phyloP scores from a whole-genome alignment of 305 asterid genomes.

The Rubia occidens region DNA sequence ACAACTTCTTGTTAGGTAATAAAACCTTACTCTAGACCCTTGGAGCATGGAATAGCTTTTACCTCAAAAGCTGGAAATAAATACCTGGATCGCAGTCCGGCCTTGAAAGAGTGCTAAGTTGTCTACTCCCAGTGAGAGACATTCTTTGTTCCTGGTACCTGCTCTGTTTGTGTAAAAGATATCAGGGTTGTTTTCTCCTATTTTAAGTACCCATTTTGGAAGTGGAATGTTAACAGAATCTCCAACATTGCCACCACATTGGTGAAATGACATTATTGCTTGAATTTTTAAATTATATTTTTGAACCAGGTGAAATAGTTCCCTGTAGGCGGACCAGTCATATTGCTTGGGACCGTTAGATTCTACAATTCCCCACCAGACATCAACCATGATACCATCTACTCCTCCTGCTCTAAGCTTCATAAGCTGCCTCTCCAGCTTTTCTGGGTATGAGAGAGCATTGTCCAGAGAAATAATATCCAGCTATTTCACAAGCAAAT shows the following conservation, averaged over 20 bases:
- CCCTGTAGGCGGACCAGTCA: conserved; percentile 60
- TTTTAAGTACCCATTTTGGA: conserved; percentile 53
- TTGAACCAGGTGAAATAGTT: conserved; percentile 39
- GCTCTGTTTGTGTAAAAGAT: conserved; percentile 54
- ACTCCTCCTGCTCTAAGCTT: conserved; percentile 44
- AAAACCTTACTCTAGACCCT: neutral
- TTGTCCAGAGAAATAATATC: conserved; percentile 51
- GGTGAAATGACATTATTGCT: conserved; percentile 89
- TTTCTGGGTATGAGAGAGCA: conserved; percentile 32
- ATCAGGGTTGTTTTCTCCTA: conserved; percentile 40
- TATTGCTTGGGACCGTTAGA: conserved; percentile 46
- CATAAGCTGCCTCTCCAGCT: conserved; percentile 46
- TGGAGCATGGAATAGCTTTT: neutral
- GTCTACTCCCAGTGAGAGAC: conserved; percentile 65
- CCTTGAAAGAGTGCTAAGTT: conserved; percentile 54
- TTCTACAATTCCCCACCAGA: conserved; percentile 86
- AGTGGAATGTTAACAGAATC: conserved; percentile 53
- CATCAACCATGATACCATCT: conserved; percentile 82
- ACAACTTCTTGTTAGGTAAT: neutral
- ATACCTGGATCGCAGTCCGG: conserved; percentile 69
- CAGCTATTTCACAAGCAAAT: conserved; percentile 32
- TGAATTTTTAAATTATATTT: conserved; percentile 50
- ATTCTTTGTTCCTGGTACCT: conserved; percentile 47
- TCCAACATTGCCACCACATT: conserved; percentile 79
- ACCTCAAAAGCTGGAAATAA: neutral